Percentiles rank a stretch among this genome's conserved stretches.
Conservation (phyloP, 352 stramenopile species). For the Saprolegnia diclina region DNA sequence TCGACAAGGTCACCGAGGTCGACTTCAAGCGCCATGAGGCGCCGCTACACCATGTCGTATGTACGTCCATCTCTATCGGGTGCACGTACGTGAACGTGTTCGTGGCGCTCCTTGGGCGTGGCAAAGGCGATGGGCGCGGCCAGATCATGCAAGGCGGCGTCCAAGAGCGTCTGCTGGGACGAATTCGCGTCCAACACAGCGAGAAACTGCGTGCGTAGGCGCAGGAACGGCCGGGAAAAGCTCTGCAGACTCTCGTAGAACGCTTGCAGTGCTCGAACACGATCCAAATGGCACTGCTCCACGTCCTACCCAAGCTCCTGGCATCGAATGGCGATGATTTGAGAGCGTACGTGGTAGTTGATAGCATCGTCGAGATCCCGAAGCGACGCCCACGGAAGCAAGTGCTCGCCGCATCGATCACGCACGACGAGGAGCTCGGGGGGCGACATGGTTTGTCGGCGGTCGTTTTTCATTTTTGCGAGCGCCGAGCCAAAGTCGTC, state of each 20-base stretch:
- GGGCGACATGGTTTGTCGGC: neutral
- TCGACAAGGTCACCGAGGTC: slow-evolving; percentile 25
- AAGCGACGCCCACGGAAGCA: neutral
- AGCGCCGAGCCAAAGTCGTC: neutral
- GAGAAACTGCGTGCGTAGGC: neutral
- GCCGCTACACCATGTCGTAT: neutral
- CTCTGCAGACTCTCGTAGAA: neutral
- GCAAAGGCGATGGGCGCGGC: neutral
- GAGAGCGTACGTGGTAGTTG: neutral
- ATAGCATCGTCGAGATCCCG: neutral
- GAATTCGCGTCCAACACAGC: neutral
- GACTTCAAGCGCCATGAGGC: slow-evolving; percentile 15
- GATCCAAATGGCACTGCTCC: neutral
- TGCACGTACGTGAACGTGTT: neutral
- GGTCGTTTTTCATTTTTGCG: neutral
- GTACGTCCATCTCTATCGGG: neutral
- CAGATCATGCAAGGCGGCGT: neutral
- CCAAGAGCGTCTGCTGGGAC: neutral
- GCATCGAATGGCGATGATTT: neutral
- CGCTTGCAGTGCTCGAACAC: neutral
- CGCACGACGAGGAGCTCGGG: neutral
- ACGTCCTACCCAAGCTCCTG: neutral
- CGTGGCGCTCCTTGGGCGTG: neutral
- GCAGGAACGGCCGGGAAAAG: neutral
- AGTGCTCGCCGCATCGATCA: slow-evolving; percentile 8